These are phyloP conservation scores for Coniophora puteana DNA, from an alignment of 1,284 basidiomycete genomes.

Conservation along the genomic window DNA sequence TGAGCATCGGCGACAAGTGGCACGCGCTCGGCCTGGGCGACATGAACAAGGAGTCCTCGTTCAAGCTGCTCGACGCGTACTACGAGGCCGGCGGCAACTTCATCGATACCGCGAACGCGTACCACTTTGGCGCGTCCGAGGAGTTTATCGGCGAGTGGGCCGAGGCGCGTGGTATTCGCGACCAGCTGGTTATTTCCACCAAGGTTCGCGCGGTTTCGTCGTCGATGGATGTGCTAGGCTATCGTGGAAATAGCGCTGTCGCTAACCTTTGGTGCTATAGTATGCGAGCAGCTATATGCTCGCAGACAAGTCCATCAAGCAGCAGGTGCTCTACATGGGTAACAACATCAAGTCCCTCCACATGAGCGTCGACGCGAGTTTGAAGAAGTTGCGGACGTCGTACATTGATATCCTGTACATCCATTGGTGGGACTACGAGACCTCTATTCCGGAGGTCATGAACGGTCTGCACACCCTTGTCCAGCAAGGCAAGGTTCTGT, in stretches of 20 bases:
- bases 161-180: conserved; percentile 28
- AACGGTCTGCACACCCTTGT: conserved; percentile 37
- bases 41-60: conserved; percentile 35
- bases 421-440: conserved; percentile 37
- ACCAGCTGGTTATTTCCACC: conserved; percentile 36
- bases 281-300: conserved; percentile 28
- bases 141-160: conserved; percentile 35
- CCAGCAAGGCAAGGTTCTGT: conserved; percentile 38
- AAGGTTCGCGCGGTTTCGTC: conserved; percentile 12
- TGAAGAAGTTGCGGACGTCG: conserved; percentile 41
- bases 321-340: conserved; percentile 30
- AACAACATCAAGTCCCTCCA: conserved; percentile 32
- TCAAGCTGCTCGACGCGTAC: conserved; percentile 38
- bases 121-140: conserved; percentile 34
- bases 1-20: conserved; percentile 53
- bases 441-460: conserved; percentile 43
- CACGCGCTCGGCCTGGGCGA: conserved; percentile 23
- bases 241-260: background rate
- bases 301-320: conserved; percentile 14
- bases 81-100: conserved; percentile 36
- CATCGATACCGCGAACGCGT: conserved; percentile 34
- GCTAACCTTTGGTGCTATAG: conserved; percentile 16
- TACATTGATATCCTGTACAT: conserved; percentile 35
- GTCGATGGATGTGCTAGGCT: background rate
- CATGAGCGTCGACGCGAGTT: conserved; percentile 27